Evolutionary conservation across 768 basidiomycete species (phyloP), one percentile per base, ranked within the genome.

Genomic region (Boletus subparvulus): DNA sequence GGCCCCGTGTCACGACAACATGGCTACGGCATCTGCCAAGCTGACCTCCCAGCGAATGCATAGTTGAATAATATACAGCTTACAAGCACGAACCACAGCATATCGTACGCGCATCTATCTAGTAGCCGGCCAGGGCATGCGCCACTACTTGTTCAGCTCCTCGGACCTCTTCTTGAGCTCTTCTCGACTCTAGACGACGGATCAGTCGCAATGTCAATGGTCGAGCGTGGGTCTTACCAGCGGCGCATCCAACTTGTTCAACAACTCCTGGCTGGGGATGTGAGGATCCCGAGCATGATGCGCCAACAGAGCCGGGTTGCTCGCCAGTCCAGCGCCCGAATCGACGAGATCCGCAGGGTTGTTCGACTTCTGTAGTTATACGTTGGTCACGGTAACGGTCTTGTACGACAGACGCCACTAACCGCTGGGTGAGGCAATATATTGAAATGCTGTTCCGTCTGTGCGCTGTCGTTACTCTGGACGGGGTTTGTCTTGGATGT

Each of bases 391-490:
- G 11, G n/a, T n/a, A n/a, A 2, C 24, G 37, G 28, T 19, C 41
- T 32, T 40, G 53, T 16, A 44, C 2, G 4, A 36, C 4, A 11
- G 19, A 35, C 59, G 44, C 32, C 3, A 64, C 79, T 47, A 62
- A 84, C 84, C 61, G 85, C 84, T 47, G 85, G 86, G 65, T 86
- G 83, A 21, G 86, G 86, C 54, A 79, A 76, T 63, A 82, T 86
- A 47, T 70, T 71, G 69, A 79, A 85, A 1, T 61, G 65, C 47
- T 73, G 78, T 62, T 83, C 79, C 8, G 56, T 52, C 48, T 32
- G 32, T 11, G 28, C 28, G 28, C 28, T 28, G 28, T 8, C 28
- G 28, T 4, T 28, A 28, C 28, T 43, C 37, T 52, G 47, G 1
- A 16, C 16, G 32, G 42, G 32, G 30, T 48, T 53, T 21, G 61